Evolutionary conservation across 805 yeast species (phyloP).

Genomic region (Ogataea salicorniae): DNA sequence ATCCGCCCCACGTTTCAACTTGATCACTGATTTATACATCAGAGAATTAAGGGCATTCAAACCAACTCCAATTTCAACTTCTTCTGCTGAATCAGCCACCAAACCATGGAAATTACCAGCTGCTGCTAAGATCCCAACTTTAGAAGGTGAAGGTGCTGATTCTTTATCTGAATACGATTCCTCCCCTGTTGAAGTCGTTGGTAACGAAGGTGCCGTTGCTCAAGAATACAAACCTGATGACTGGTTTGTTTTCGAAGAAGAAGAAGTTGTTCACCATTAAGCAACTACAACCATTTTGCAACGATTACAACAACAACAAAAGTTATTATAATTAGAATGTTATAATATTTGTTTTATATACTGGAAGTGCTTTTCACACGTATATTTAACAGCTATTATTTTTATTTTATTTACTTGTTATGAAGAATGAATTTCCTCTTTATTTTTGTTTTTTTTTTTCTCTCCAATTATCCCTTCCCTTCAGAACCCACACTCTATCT

Average conservation of each 20-base stretch:
- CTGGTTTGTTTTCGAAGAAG: conserved; percentile 79
- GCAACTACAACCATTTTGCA: background rate
- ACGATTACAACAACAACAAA: background rate
- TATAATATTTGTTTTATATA: too few species aligned
- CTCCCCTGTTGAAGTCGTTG: conserved; percentile 68
- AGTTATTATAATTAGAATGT: background rate
- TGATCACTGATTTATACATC: conserved; percentile 79
- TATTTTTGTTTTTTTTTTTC: too few species aligned
- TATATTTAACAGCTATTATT: too few species aligned
- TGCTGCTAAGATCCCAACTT: conserved; percentile 68
- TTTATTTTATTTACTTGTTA: too few species aligned
- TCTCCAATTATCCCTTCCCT: too few species aligned
- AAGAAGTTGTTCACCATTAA: conserved; percentile 43
- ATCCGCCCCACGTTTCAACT: conserved; percentile 36
- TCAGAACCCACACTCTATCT: too few species aligned
- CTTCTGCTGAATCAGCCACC: conserved; percentile 74
- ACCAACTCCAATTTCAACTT: conserved; percentile 68
- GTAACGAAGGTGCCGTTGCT: conserved; percentile 38
- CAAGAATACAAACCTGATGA: conserved; percentile 53
- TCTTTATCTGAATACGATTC: conserved; percentile 66
- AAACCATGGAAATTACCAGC: conserved; percentile 79
- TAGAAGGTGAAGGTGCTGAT: conserved; percentile 62
- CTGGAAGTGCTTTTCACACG: too few species aligned
- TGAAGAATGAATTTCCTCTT: too few species aligned
- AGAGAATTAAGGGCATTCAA: conserved; percentile 85